phyloP scores from a whole-genome alignment of 2,329 filamentous ascomycete genomes.

The Hypoxylon sp. region DNA sequence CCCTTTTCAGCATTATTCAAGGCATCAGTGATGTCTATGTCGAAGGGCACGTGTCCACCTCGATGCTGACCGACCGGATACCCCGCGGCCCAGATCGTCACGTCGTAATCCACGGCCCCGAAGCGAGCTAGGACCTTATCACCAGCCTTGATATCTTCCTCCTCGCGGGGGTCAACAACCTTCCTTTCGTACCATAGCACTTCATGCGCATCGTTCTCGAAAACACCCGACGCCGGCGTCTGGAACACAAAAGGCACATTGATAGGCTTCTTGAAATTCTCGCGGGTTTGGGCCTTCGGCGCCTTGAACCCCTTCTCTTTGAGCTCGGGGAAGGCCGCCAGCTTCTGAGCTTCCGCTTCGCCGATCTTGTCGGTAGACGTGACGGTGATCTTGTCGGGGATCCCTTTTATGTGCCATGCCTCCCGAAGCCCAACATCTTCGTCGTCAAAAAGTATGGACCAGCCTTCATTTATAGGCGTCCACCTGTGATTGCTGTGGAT shows the following conservation, averaged over 20 bases:
- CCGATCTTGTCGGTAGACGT: conserved; percentile 40
- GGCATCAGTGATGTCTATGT: conserved; percentile 68
- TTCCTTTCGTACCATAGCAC: conserved; percentile 74
- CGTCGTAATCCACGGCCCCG: conserved; percentile 72
- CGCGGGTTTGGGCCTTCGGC: conserved; percentile 45
- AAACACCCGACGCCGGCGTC: conserved; percentile 70
- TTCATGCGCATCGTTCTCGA: conserved; percentile 71
- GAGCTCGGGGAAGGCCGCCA: conserved; percentile 62
- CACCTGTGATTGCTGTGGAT: conserved; percentile 66
- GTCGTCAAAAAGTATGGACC: conserved; percentile 75
- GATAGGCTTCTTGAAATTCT: conserved; percentile 64
- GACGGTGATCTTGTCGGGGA: conserved; percentile 58
- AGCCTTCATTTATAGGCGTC: conserved; percentile 71
- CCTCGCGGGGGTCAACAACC: conserved; percentile 62
- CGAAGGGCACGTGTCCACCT: conserved; percentile 70
- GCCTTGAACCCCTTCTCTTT: conserved; percentile 59
- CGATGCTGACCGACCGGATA: conserved; percentile 64
- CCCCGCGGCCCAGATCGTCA: conserved; percentile 67
- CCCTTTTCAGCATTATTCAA: conserved; percentile 48
- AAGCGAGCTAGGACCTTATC: conserved; percentile 65
- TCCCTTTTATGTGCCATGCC: conserved; percentile 64
- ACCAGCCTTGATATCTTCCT: conserved; percentile 55
- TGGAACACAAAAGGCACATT: conserved; percentile 75
- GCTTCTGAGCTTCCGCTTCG: conserved; percentile 58
- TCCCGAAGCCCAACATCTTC: conserved; percentile 65